Percentiles rank a stretch among this genome's conserved stretches.
phyloP scores from a whole-genome alignment of 208 protist genomes.

The Leishmania aethiopica region DNA sequence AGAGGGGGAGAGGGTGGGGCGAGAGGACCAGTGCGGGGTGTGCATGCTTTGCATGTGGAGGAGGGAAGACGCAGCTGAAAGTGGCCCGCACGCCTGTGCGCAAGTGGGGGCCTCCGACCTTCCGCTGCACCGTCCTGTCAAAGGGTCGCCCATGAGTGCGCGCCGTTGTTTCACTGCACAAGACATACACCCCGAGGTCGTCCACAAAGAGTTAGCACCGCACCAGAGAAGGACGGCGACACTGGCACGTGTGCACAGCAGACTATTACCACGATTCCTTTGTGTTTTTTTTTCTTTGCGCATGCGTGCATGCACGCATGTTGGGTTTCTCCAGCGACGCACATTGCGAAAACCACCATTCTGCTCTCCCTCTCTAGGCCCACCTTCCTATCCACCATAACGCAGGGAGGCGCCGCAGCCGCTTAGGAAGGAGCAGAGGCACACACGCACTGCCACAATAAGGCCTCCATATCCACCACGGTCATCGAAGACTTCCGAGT shows the following conservation, averaged over 20 bases:
- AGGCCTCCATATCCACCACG: slow-evolving; percentile 52
- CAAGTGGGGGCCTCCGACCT: neutral
- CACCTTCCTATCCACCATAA: neutral
- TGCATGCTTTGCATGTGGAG: neutral
- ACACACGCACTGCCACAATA: slow-evolving; percentile 38
- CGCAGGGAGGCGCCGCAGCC: neutral
- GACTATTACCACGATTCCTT: neutral
- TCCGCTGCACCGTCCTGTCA: neutral
- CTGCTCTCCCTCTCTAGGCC: neutral
- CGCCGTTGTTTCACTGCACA: neutral
- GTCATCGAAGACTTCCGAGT: neutral
- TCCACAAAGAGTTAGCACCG: neutral
- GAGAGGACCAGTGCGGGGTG: neutral
- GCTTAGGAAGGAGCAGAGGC: neutral
- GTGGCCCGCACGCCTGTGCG: neutral
- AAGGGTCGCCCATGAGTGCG: neutral
- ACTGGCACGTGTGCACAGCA: neutral
- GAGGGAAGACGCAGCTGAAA: neutral
- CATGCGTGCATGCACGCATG: neutral
- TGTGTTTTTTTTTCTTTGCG: neutral
- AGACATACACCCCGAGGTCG: neutral
- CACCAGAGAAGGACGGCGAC: neutral
- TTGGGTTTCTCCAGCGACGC: neutral
- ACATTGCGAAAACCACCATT: neutral
- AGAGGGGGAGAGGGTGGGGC: neutral